A percentile compares a stretch with the other conserved stretches of the same genome.
phyloP scores from a whole-genome alignment of 352 stramenopile species.

The Phytophthora citrophthora region DNA sequence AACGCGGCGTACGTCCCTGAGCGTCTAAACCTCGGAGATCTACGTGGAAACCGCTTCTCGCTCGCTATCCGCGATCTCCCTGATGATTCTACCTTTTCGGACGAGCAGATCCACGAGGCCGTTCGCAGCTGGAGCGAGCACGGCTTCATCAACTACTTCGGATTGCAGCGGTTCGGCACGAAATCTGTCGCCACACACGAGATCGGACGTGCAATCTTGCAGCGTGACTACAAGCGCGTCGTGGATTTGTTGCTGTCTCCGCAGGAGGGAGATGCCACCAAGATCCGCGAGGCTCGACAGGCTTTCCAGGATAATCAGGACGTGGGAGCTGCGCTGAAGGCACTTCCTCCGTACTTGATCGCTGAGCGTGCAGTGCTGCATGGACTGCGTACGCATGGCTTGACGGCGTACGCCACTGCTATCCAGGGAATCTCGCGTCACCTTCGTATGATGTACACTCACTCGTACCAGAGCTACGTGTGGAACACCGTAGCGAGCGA shows the following conservation, averaged over 20 bases:
- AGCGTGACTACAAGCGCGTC: conserved; percentile 91
- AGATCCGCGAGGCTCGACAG: conserved; percentile 73
- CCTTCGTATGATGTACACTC: conserved; percentile 91
- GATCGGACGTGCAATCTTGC: conserved; percentile 93
- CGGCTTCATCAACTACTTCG: conserved; percentile 99
- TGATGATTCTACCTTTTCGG: conserved; percentile 53
- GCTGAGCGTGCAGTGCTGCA: conserved; percentile 76
- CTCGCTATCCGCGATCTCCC: conserved; percentile 94
- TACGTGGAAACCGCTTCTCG: conserved; percentile 96
- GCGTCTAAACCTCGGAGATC: conserved; percentile 92
- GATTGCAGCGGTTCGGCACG: conserved; percentile 96
- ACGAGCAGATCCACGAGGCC: conserved; percentile 64
- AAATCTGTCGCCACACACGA: conserved; percentile 88
- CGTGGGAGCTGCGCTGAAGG: conserved; percentile 56
- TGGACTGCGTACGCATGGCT: conserved; percentile 63
- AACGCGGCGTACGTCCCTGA: conserved; percentile 92
- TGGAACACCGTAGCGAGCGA: conserved; percentile 95
- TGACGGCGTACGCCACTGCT: conserved; percentile 61
- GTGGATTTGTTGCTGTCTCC: conserved; percentile 92
- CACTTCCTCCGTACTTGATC: conserved; percentile 83
- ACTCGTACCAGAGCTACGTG: conserved; percentile 95
- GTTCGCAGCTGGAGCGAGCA: conserved; percentile 73
- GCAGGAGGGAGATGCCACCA: conserved; percentile 76
- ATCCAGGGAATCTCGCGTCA: conserved; percentile 85
- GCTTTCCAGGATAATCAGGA: conserved; percentile 73